phyloP scores from a whole-genome alignment of 2,329 filamentous ascomycete species.

The Claviceps pazoutovae region DNA sequence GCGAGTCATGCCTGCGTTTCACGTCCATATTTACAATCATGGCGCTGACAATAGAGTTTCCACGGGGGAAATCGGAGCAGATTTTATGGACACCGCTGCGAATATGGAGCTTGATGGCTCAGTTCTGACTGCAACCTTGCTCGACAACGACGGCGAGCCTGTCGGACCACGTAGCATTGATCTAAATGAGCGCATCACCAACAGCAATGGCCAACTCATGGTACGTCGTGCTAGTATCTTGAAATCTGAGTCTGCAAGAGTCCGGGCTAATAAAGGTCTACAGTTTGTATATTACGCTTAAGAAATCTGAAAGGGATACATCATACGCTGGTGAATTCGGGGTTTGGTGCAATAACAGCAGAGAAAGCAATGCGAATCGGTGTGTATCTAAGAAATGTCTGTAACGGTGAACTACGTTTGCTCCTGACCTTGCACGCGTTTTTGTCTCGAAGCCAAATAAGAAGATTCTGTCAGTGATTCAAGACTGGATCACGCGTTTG shows the following conservation, averaged over 20 bases:
- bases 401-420: too few species aligned
- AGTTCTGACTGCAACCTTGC: conserved; percentile 2
- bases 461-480: too few species aligned
- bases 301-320: background rate
- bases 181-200: conserved; percentile 7
- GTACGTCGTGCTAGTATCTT: conserved; percentile 1
- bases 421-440: too few species aligned
- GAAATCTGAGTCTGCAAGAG: background rate
- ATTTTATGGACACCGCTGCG: background rate
- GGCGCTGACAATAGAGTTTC: background rate
- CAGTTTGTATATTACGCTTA: background rate
- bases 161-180: conserved; percentile 7
- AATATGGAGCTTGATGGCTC: background rate
- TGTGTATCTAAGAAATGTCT: too few species aligned
- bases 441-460: too few species aligned
- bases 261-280: background rate
- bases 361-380: too few species aligned
- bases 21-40: background rate
- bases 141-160: background rate
- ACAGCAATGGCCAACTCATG: conserved; percentile 5
- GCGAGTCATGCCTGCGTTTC: background rate
- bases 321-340: too few species aligned
- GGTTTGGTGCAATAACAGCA: too few species aligned
- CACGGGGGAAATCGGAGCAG: background rate
- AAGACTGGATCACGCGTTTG: too few species aligned